Evolutionary conservation across 495 filamentous ascomycete species (phyloP).

Genomic region (Glarea lozoyensis): DNA sequence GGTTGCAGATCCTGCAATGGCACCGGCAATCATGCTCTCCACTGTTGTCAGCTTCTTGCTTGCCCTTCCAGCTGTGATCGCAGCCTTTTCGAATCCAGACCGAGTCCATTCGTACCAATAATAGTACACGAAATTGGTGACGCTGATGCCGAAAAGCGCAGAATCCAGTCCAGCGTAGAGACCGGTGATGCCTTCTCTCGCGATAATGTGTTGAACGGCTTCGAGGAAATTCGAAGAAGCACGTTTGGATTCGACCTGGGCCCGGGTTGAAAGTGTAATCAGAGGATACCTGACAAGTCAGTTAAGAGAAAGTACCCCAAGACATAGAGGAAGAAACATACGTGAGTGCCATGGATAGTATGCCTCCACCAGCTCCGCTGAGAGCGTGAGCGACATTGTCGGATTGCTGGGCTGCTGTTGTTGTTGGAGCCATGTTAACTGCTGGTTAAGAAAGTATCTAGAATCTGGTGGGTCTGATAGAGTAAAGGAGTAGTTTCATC

Average conservation of each 20-base stretch:
- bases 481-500: too few species aligned
- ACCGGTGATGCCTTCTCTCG: conserved; percentile 79
- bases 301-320: neutral
- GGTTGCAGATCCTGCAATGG: conserved; percentile 88
- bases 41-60: conserved; percentile 78
- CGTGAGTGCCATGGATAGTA: conserved; percentile 93
- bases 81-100: conserved; percentile 76
- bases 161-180: conserved; percentile 84
- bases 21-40: conserved; percentile 89
- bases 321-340: conserved; percentile 30
- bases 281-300: conserved; percentile 67
- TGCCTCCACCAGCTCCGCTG: conserved; percentile 80
- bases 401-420: conserved; percentile 53
- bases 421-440: too few species aligned
- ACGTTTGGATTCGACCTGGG: conserved; percentile 94
- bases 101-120: conserved; percentile 99
- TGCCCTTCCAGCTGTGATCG: conserved; percentile 61
- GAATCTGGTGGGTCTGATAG: too few species aligned
- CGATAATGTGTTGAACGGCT: conserved; percentile 77
- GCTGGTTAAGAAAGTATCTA: too few species aligned
- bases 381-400: conserved; percentile 89
- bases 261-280: conserved; percentile 94
- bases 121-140: conserved; percentile 99
- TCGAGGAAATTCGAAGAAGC: conserved; percentile 73
- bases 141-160: conserved; percentile 91